Base-by-base conservation (phyloP, 768 basidiomycete species). In the Lactarius quietus region DNA sequence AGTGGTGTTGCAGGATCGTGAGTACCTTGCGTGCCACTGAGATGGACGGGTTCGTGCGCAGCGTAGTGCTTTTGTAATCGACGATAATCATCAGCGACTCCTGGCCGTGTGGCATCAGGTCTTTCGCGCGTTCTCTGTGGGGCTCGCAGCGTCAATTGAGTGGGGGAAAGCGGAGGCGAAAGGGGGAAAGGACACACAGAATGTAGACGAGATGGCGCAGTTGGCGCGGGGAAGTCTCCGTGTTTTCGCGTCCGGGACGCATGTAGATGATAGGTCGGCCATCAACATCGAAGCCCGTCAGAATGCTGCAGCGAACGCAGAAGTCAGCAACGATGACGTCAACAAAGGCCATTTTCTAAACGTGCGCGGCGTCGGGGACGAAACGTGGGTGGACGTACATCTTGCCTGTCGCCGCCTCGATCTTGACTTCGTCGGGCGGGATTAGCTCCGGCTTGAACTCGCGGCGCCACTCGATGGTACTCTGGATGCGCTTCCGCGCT, bases 231-330 rank as follows among this genome's bases (percentile, higher is more conserved):
- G 86, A 83, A 2, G 83, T 83, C 69, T 89, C 83, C 9, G 93
- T 94, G 74, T 94, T 95, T 73, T 95, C 92, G 65, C 85, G 82
- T 31, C 92, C 92, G 0, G 93, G 93, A 18, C 92, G 86, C 86
- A 95, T 87, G 76, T 93, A 94, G 17, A 95, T 78, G 51, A 95
- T 88, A 0, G 93, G 93, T n/a, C 93, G 81, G 6, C 91, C 92
- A 62, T 93, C 90, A 59, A 80, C 82, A 76, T 95, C 93, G 69
- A 94, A 95, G 8, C 93, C 93, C 61, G 86, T 92, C 54, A 94
- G 76, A 55, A 94, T 82, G 53, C 92, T 93, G 68, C 7, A 51
- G 14, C 10, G 6, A 5, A 9, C 17, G 15, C 23, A 36, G 23
- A 31, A 28, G 38, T 23, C 65, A 45, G 26, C 29, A 26, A 26